Conservation (phyloP, 2,329 filamentous ascomycete genomes). For the Penicillium sp. region DNA sequence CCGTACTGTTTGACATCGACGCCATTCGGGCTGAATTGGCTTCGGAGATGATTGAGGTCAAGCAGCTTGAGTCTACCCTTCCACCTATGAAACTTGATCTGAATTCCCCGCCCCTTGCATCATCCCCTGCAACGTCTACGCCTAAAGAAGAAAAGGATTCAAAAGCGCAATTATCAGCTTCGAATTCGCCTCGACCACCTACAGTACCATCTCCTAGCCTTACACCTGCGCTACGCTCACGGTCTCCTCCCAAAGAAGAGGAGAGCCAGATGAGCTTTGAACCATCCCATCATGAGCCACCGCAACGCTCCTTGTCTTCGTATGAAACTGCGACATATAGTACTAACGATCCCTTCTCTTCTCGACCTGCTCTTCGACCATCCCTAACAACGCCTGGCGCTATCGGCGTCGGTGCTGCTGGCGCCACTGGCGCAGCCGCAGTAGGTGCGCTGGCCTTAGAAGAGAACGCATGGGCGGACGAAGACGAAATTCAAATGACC, state of each 20-base stretch:
- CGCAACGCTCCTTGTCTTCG: constrained; percentile 26
- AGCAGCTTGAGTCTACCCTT: constrained; percentile 83
- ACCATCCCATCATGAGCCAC: constrained; percentile 59
- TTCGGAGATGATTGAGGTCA: constrained; percentile 71
- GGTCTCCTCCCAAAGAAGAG: constrained; percentile 32
- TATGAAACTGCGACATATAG: constrained; percentile 20
- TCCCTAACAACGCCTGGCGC: constrained; percentile 37
- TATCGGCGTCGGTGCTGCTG: constrained; percentile 30
- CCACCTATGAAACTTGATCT: constrained; percentile 85
- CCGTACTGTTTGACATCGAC: constrained; percentile 90
- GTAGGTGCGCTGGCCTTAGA: constrained; percentile 41
- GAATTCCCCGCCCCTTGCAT: constrained; percentile 31
- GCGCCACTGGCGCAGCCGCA: constrained; percentile 30
- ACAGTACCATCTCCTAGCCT: constrained; percentile 24
- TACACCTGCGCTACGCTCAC: constrained; percentile 16
- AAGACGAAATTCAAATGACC: constrained; percentile 79
- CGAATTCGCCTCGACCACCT: constrained; percentile 27
- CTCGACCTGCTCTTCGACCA: constrained; percentile 37
- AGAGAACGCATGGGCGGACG: constrained; percentile 73
- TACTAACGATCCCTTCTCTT: constrained; percentile 18
- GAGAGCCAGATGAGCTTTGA: constrained; percentile 74
- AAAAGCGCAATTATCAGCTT: constrained; percentile 48
- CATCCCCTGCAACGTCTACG: constrained; percentile 25
- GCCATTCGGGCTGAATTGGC: constrained; percentile 88
- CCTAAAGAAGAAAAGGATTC: constrained; percentile 42